Evolutionary conservation across 1,139 yeast species (phyloP), one percentile per base, ranked within the genome.

Genomic region (Eremothecium cymbalariae): DNA sequence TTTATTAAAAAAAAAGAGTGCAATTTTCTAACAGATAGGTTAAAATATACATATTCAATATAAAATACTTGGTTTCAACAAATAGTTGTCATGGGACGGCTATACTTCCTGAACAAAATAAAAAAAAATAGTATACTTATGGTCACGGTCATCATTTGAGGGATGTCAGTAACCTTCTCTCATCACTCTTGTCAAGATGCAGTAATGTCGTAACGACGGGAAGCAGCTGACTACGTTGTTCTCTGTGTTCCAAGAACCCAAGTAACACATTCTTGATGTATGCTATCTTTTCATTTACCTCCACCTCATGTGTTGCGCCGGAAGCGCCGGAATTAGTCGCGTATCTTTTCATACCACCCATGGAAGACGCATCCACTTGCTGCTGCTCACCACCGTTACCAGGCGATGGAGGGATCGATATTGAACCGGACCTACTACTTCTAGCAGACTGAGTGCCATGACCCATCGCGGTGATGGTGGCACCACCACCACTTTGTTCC

Each of bases 211-310:
- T 72, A 19, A 90, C 67, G 4, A 90, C 97, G 0, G 97, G 96
- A 25, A 90, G 63, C 33, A 90, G 67, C 55, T 78, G 84, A 22
- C 70, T 76, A 36, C 97, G 67, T 57, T 88, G 96, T n/a, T 88
- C 97, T 50, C 72, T 82, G 52, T 84, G 95, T 52, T 88, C 96
- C 42, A 90, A 61, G 55, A 81, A 90, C 2, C 96, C 96, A 6
- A 90, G 62, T 13, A 90, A 60, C 2, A 90, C 96, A 53, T 90
- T 90, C 55, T 82, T 83, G 36, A 86, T 69, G 55, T 90, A 90
- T 13, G 90, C 84, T 18, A 79, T 65, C 49, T 79, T 74, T 22
- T 55, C 60, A 31, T 48, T 53, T 17, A 45, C 32, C 8, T 57
- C 57, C 7, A 59, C 54, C 17, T 55, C 56, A 4, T n/a, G n/a